Conservation (phyloP, 805 yeast species). For the Ogataea nitratoaversa region DNA sequence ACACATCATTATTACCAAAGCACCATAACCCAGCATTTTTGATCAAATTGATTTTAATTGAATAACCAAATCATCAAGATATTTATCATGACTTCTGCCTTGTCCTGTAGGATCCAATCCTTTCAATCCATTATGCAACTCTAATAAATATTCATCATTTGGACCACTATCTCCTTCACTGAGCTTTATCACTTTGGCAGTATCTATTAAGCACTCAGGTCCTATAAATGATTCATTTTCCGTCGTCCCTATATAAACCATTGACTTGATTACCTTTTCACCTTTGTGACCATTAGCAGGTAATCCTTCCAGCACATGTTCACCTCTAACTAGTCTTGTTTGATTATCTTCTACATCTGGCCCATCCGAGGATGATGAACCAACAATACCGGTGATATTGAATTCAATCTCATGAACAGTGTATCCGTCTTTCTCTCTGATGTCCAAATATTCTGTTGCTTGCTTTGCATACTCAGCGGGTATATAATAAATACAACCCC, state of each 20-base stretch:
- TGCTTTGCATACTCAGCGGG: slow-evolving; percentile 56
- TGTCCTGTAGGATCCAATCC: slow-evolving; percentile 33
- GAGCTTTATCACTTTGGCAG: slow-evolving; percentile 57
- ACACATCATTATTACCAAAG: too few species aligned
- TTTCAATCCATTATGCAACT: slow-evolving; percentile 46
- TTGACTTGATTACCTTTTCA: slow-evolving; percentile 45
- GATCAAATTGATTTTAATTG: too few species aligned
- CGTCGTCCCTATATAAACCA: slow-evolving; percentile 79
- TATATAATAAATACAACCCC: slow-evolving; percentile 85
- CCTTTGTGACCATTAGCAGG: slow-evolving; percentile 31
- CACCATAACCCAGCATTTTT: too few species aligned
- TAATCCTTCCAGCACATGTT: slow-evolving; percentile 22
- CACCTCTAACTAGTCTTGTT: slow-evolving; percentile 18
- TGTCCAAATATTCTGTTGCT: slow-evolving; percentile 68
- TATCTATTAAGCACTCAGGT: slow-evolving; percentile 55
- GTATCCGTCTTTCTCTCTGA: slow-evolving; percentile 88
- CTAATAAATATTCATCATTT: slow-evolving; percentile 65
- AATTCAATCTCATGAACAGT: slow-evolving; percentile 64
- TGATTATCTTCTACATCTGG: slow-evolving; percentile 5
- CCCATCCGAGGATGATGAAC: slow-evolving; percentile 6
- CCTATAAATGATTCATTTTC: slow-evolving; percentile 83
- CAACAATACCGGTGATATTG: slow-evolving; percentile 34
- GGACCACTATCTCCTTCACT: slow-evolving; percentile 79
- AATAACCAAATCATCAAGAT: slow-evolving; percentile 32
- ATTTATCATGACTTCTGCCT: slow-evolving; percentile 33